phyloP scores from a whole-genome alignment of 148 eudicot species.

The Chenopodium formosanum region DNA sequence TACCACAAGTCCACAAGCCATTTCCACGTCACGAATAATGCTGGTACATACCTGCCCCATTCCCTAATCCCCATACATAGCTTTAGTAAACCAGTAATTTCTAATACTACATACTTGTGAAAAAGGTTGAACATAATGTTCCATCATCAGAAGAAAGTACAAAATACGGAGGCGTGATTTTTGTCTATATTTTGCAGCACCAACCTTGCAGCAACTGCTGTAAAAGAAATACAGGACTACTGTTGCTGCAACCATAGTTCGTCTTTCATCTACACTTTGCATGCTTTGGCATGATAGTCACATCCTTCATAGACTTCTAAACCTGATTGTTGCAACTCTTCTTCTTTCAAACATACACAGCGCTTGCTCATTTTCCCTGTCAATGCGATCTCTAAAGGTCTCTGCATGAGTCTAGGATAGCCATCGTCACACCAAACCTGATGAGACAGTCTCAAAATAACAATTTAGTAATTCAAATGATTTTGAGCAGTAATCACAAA shows the following conservation, averaged over 20 bases:
- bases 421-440: conserved; percentile 95
- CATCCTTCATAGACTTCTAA: conserved; percentile 79
- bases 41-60: no score
- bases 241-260: neutral
- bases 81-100: no score
- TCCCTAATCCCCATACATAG: no score
- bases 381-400: conserved; percentile 82
- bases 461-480: neutral
- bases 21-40: no score
- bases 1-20: no score
- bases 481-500: no score
- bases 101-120: no score
- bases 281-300: conserved; percentile 50
- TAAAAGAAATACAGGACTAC: neutral
- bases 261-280: conserved; percentile 30
- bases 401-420: conserved; percentile 81
- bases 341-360: conserved; percentile 73
- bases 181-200: no score
- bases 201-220: no score
- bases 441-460: neutral
- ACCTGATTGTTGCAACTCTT: conserved; percentile 53
- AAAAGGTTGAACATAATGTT: no score
- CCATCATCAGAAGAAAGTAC: no score
- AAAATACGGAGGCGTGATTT: no score
- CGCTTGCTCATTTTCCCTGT: conserved; percentile 89